These are phyloP conservation scores for Baudoinia panamericana DNA, from an alignment of 495 filamentous ascomycete genomes.

Conservation along the genomic window DNA sequence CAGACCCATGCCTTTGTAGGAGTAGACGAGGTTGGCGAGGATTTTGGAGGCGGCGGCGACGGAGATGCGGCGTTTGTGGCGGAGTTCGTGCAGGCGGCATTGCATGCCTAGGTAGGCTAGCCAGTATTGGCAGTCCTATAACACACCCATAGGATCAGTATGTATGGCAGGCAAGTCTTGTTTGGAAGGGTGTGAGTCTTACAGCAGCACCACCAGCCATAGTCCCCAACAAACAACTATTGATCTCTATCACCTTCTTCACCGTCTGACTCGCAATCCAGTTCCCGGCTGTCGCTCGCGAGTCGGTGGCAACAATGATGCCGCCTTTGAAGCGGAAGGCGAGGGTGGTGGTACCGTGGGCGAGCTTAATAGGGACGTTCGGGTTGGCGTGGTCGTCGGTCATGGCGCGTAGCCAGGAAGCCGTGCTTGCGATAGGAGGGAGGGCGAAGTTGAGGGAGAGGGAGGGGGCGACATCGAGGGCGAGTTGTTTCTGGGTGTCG, in stretches of 20 bases:
- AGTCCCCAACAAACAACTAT: slow-evolving; percentile 78
- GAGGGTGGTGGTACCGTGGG: slow-evolving; percentile 96
- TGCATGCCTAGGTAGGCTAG: slow-evolving; percentile 96
- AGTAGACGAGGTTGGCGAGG: slow-evolving; percentile 92
- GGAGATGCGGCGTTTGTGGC: slow-evolving; percentile 95
- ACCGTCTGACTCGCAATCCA: slow-evolving; percentile 99
- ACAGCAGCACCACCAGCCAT: slow-evolving; percentile 97
- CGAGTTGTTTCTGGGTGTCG: slow-evolving; percentile 65
- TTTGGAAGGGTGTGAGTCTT: slow-evolving; percentile 33
- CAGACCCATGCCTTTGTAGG: slow-evolving; percentile 94
- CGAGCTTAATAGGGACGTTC: slow-evolving; percentile 94
- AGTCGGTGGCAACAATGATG: slow-evolving; percentile 97
- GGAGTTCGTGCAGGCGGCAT: slow-evolving; percentile 96
- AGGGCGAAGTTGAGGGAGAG: slow-evolving; percentile 83
- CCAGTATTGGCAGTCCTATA: slow-evolving; percentile 96
- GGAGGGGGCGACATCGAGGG: slow-evolving; percentile 50
- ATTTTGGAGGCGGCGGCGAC: slow-evolving; percentile 97
- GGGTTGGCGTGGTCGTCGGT: slow-evolving; percentile 97
- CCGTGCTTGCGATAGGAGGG: slow-evolving; percentile 71
- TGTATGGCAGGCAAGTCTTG: no score
- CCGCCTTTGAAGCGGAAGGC: slow-evolving; percentile 95
- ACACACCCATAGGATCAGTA: slow-evolving; percentile 5
- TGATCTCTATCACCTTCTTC: slow-evolving; percentile 98
- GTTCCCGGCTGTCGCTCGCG: slow-evolving; percentile 85
- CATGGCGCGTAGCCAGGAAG: slow-evolving; percentile 87